These are phyloP conservation scores for Stellera chamaejasme DNA, from an alignment of 345 rosid species.

Conservation along the genomic window DNA sequence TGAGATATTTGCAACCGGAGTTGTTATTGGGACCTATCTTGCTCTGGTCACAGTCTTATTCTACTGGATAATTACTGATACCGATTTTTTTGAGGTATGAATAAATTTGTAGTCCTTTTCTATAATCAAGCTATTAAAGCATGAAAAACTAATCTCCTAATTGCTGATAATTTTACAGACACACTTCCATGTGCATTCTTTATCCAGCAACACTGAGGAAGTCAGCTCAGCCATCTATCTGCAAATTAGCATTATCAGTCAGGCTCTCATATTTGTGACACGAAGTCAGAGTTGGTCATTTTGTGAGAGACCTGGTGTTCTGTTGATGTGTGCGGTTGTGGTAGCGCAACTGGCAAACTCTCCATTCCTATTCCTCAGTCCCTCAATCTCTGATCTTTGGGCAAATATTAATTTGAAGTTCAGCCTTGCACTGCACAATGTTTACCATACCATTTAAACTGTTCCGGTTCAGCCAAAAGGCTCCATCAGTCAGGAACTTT, in stretches of 20 bases:
- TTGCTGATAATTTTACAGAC: slow-evolving; percentile 32
- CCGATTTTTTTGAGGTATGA: slow-evolving; percentile 87
- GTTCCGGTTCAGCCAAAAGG: no score
- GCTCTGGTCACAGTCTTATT: slow-evolving; percentile 81
- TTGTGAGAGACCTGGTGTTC: slow-evolving; percentile 73
- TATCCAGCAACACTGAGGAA: slow-evolving; percentile 47
- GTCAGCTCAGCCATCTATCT: slow-evolving; percentile 85
- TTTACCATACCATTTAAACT: no score
- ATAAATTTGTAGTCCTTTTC: not conserved
- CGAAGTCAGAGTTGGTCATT: slow-evolving; percentile 94
- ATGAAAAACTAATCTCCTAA: not conserved
- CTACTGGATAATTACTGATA: slow-evolving; percentile 71
- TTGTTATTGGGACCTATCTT: slow-evolving; percentile 89
- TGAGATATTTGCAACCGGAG: slow-evolving; percentile 85
- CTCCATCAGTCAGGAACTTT: no score
- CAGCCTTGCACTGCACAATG: no score
- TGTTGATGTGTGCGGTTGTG: slow-evolving; percentile 73
- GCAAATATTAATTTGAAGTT: no score
- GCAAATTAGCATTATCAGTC: slow-evolving; percentile 96
- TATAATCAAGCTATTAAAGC: no score
- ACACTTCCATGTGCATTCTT: slow-evolving; percentile 53
- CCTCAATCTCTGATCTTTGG: not conserved
- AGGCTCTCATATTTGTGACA: slow-evolving; percentile 93
- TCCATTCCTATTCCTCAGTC: not conserved
- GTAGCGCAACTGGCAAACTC: slow-evolving; percentile 75